Evolutionary conservation across 805 yeast genomes (phyloP).

Genomic region (Pichia phayaonensis): DNA sequence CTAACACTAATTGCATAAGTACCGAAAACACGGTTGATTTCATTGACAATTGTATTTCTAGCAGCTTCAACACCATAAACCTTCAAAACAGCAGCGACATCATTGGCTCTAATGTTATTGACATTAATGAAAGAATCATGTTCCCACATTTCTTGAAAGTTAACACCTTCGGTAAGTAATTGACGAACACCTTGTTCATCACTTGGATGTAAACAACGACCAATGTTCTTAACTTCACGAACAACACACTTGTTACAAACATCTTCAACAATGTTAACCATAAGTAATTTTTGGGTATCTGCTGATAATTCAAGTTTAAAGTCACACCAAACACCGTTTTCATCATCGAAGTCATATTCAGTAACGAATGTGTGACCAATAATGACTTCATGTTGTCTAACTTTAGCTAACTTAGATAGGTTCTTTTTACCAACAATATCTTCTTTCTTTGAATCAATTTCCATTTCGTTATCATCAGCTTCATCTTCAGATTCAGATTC

Average conservation of each 20-base stretch:
- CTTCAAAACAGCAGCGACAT: slow-evolving; percentile 78
- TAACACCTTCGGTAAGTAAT: slow-evolving; percentile 95
- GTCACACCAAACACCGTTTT: slow-evolving; percentile 85
- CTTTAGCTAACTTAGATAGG: slow-evolving; percentile 58
- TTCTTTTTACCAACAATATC: slow-evolving; percentile 19
- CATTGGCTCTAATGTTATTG: slow-evolving; percentile 85
- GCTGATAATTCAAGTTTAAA: slow-evolving; percentile 78
- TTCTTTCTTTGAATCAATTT: slow-evolving; percentile 10
- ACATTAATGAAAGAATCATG: slow-evolving; percentile 90
- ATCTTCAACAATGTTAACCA: slow-evolving; percentile 94
- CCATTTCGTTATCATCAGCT: slow-evolving; percentile 20
- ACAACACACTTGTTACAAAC: slow-evolving; percentile 86
- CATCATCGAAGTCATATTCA: slow-evolving; percentile 85
- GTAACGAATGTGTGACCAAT: slow-evolving; percentile 66
- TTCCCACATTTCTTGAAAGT: slow-evolving; percentile 97
- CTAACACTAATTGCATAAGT: slow-evolving; percentile 94
- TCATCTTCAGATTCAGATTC: slow-evolving; percentile 35
- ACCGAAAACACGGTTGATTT: slow-evolving; percentile 90
- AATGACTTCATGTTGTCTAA: slow-evolving; percentile 79
- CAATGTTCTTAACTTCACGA: slow-evolving; percentile 84
- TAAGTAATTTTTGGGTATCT: slow-evolving; percentile 83
- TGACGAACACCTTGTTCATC: slow-evolving; percentile 65
- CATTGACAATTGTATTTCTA: slow-evolving; percentile 92
- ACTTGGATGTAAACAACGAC: slow-evolving; percentile 83
- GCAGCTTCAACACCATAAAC: slow-evolving; percentile 99